Base-by-base conservation (phyloP, 2,329 filamentous ascomycete genomes). In the Ophiosphaerella korrae region DNA sequence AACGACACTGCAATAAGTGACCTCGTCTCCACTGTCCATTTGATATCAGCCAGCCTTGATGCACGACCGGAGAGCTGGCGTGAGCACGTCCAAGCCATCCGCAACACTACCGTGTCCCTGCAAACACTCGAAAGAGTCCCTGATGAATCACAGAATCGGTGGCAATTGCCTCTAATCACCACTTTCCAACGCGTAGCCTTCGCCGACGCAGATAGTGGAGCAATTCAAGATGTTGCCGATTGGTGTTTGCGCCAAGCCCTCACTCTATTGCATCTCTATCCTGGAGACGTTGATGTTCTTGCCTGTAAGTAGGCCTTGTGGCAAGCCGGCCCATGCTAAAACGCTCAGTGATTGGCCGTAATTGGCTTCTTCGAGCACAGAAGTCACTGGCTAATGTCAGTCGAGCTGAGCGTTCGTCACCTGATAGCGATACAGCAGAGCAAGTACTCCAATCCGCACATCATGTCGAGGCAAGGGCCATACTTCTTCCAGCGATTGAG, bases 291-390 rank as follows among this genome's bases (percentile, higher is more conserved):
- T 13, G 71, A 74, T 1, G 70, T 75, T 3, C 68, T 81, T 34
- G 68, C 65, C 59, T 73, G 78, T 80, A 64, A 58, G 72, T 60
- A 1, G 4, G 11, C 5, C 16, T 16, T 7, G 7, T 6, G 26
- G 18, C 18, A 21, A 21, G 18, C 3, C 12, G n/a, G 36, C 21
- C n/a, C 11, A 16, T 26, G 18, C 44, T 43, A 7, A 46, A 48
- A 43, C 39, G n/a, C 29, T 33, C 57, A 79, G 81, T 80, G 3
- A 69, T 82, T 16, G 81, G 80, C 14, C 70, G 75, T 23, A 77
- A 77, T 38, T 84, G 81, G 81, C 71, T 82, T 1, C 72, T 75
- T 37, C 77, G 77, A 60, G 76, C 80, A n/a, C 81, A 83, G 57
- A 75, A 72, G 49, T 73, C 71, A 31, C 68, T 83, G 18, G 73